Evolutionary conservation across 257 asterid species (phyloP).

Genomic region (Cinchona pubescens): DNA sequence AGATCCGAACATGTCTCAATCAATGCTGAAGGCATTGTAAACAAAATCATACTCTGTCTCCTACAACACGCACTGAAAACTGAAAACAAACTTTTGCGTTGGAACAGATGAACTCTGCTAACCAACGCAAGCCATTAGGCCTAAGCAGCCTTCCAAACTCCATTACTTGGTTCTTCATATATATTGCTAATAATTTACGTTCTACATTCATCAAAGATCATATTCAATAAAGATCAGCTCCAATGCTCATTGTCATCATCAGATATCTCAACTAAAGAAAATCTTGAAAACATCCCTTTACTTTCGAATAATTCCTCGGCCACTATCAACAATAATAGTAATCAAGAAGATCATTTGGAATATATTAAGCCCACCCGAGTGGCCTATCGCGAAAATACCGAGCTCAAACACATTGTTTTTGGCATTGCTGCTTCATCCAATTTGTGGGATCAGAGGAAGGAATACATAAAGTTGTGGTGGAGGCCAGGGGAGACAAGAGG

Average conservation of each 20-base stretch:
- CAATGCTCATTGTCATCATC: conserved; percentile 16
- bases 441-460: conserved; percentile 63
- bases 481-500: conserved; percentile 61
- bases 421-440: conserved; percentile 64
- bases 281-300: conserved; percentile 2
- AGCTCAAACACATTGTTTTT: conserved; percentile 53
- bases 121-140: conserved; percentile 39
- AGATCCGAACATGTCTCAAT: conserved; percentile 51
- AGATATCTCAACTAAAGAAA: conserved; percentile 21
- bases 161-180: conserved; percentile 40
- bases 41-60: not conserved
- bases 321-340: not conserved
- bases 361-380: not conserved
- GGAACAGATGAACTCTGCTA: conserved; percentile 31
- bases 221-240: conserved; percentile 33
- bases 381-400: conserved; percentile 15
- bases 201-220: conserved; percentile 46
- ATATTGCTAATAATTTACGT: conserved; percentile 37
- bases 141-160: conserved; percentile 39
- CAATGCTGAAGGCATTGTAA: conserved; percentile 10
- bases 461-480: conserved; percentile 75
- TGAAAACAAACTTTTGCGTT: not conserved
- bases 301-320: not conserved
- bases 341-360: not conserved
- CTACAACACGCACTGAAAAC: not conserved